Percentiles rank a stretch among this genome's conserved stretches.
Evolutionary conservation across 2,329 filamentous ascomycete genomes (phyloP).

Genomic region (Cladophialophora psammophila): DNA sequence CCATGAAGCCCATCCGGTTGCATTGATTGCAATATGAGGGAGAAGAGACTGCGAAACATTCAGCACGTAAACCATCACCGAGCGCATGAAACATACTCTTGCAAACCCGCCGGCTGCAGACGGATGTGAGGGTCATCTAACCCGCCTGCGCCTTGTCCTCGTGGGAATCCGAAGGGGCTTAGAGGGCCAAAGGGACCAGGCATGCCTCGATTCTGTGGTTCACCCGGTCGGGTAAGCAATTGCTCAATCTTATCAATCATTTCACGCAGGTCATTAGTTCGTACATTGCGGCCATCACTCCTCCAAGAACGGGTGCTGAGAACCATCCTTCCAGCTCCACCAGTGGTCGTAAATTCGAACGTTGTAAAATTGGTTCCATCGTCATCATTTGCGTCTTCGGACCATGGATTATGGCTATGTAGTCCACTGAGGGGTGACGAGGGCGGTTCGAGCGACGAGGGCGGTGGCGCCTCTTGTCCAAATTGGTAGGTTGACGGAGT

Average conservation of each 20-base stretch:
- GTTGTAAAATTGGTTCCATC: slow-evolving; percentile 38
- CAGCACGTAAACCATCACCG: not conserved
- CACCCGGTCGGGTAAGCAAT: slow-evolving; percentile 19
- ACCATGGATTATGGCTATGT: slow-evolving; percentile 58
- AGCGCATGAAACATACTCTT: slow-evolving; percentile 30
- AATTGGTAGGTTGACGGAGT: slow-evolving; percentile 46
- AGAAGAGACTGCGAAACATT: slow-evolving; percentile 32
- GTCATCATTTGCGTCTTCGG: slow-evolving; percentile 56
- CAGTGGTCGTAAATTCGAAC: slow-evolving; percentile 37
- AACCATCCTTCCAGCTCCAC: slow-evolving; percentile 35
- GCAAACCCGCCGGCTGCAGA: slow-evolving; percentile 29
- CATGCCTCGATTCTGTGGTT: slow-evolving; percentile 23
- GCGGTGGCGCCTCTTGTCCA: slow-evolving; percentile 42
- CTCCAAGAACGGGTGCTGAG: slow-evolving; percentile 36
- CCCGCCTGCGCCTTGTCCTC: not conserved
- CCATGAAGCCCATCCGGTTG: slow-evolving; percentile 15
- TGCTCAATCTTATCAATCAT: slow-evolving; percentile 15
- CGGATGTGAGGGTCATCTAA: slow-evolving; percentile 9
- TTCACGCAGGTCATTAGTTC: slow-evolving; percentile 14
- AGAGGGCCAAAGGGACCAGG: slow-evolving; percentile 11
- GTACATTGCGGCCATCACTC: slow-evolving; percentile 23
- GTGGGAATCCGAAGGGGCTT: slow-evolving; percentile 22
- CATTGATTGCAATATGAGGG: slow-evolving; percentile 38
- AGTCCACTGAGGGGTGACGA: slow-evolving; percentile 43
- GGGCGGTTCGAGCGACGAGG: slow-evolving; percentile 42